Evolutionary conservation across 345 rosid species (phyloP).

Genomic region (Gossypium sturtianum): DNA sequence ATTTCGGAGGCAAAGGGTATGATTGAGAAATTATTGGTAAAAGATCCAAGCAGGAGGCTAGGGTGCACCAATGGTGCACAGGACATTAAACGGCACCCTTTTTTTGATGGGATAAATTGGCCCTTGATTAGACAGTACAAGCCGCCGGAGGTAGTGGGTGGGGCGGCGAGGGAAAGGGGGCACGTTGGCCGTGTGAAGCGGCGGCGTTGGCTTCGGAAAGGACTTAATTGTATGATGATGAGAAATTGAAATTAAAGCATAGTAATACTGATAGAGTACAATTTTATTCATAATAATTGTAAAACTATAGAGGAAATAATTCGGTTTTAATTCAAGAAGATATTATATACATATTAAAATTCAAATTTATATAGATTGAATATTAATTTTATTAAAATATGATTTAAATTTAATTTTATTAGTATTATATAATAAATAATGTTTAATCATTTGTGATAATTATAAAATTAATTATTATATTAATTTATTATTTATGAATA

Average conservation of each 20-base stretch:
- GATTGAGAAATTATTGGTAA: slow-evolving; percentile 66
- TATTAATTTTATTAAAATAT: too few species aligned
- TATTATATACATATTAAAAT: too few species aligned
- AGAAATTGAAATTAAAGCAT: slow-evolving; percentile 20
- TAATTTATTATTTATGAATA: too few species aligned
- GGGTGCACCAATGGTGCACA: slow-evolving; percentile 74
- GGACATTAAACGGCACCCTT: slow-evolving; percentile 70
- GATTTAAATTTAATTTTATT: too few species aligned
- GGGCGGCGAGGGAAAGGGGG: slow-evolving; percentile 34
- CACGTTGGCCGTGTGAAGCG: slow-evolving; percentile 35
- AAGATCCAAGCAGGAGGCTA: slow-evolving; percentile 68
- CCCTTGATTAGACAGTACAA: slow-evolving; percentile 67
- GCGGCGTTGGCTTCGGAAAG: slow-evolving; percentile 45
- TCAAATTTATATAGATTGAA: too few species aligned
- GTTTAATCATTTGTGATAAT: too few species aligned
- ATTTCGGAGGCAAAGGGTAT: slow-evolving; percentile 57
- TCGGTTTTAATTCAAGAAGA: too few species aligned
- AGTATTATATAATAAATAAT: too few species aligned
- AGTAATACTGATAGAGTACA: slow-evolving; percentile 36
- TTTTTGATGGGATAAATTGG: slow-evolving; percentile 75
- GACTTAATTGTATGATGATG: slow-evolving; percentile 29
- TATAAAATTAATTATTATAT: too few species aligned
- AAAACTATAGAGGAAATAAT: too few species aligned
- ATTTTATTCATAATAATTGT: slow-evolving; percentile 15
- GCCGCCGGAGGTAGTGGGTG: slow-evolving; percentile 66